Evolutionary conservation across 139 green algal genomes (phyloP), one percentile per base, ranked within the genome.

Genomic region (Auxenochlorella pyrenoidosa): DNA sequence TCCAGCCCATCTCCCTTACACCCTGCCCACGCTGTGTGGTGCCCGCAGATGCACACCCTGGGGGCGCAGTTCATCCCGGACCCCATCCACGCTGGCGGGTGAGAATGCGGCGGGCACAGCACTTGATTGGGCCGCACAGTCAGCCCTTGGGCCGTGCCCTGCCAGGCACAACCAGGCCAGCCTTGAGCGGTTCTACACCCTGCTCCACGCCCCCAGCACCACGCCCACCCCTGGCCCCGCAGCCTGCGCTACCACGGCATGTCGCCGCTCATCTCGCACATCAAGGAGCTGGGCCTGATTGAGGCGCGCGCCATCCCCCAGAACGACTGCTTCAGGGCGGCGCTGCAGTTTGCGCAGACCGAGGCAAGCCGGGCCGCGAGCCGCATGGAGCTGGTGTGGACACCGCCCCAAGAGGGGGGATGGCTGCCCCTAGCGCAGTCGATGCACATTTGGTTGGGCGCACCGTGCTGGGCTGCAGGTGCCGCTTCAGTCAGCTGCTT

Each of bases 1-100:
- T n/a, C n/a, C n/a, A n/a, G n/a, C n/a, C n/a, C n/a, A n/a, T n/a
- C n/a, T n/a, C n/a, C n/a, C n/a, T n/a, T n/a, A n/a, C n/a, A n/a
- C 54, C 2, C 12, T 63, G 18, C 54, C 54, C 13, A 4, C 15
- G 2, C 54, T 24, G 15, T 63, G 54, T 24, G 15, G 54, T 73
- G 12, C 10, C 66, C 32, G 66, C 66, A 73, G 88, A 91, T 91
- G 88, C 88, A 91, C 88, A 91, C 83, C 19, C 88, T 91, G n/a
- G 83, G 83, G 26, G 40, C 73, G 58, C 38, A 58, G 10, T 91
- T 89, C 81, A 79, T 91, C 19, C 88, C 88, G 1, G 88, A 91
- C 54, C 84, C 83, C 77, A 91, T 91, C 47, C 88, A 91, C 59
- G 88, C 88, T 16, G 88, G 88, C 36, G 88, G 87, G 26, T 76